Conservation (phyloP, 225 moss, liverwort and hornwort genomes). For the Thuidium tamariscinum region DNA sequence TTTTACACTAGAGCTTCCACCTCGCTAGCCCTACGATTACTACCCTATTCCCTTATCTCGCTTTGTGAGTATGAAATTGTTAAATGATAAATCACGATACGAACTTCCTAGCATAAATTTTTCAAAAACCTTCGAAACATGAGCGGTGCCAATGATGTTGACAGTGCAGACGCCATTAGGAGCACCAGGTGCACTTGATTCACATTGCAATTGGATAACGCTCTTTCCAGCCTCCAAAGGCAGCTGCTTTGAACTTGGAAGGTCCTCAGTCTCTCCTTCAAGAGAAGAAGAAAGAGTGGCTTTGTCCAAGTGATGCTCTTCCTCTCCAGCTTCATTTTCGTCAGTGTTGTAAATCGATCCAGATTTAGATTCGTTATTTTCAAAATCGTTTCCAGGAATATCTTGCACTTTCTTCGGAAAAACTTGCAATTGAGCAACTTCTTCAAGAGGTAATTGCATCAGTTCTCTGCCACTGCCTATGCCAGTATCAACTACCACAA, state of each 20-base stretch:
- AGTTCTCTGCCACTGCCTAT: background rate
- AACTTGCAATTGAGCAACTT: background rate
- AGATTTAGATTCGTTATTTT: background rate
- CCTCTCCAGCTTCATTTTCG: background rate
- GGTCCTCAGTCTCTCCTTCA: conserved; percentile 4
- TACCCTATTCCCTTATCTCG: background rate
- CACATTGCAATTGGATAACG: conserved; percentile 30
- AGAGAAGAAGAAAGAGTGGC: background rate
- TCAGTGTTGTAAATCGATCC: background rate
- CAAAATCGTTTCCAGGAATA: background rate
- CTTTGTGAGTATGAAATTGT: background rate
- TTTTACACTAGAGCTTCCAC: background rate
- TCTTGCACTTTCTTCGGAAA: background rate
- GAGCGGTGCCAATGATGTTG: conserved; percentile 55
- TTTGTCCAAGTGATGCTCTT: background rate
- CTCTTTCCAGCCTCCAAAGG: conserved; percentile 30
- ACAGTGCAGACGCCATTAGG: conserved; percentile 45
- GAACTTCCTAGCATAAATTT: background rate
- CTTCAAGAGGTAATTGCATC: background rate
- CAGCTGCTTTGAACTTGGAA: background rate
- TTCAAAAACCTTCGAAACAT: conserved; percentile 65
- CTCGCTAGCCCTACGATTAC: background rate
- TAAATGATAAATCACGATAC: background rate
- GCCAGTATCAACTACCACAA: background rate
- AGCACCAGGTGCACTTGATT: conserved; percentile 33